Base-by-base conservation (phyloP, 164 flowering plant species). In the Umbellularia californica region DNA sequence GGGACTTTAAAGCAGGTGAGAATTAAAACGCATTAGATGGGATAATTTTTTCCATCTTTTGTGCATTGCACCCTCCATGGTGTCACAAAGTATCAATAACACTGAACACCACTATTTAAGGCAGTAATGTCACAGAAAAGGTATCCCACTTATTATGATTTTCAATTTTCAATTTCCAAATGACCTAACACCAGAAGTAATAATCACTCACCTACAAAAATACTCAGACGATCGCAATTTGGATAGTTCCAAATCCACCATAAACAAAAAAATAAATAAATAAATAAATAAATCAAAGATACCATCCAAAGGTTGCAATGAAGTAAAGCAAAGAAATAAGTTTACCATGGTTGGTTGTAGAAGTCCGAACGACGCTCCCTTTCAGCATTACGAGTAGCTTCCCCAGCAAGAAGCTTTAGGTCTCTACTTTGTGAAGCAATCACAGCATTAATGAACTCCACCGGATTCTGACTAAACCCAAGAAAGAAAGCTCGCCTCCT, bases 401-500 rank as follows among this genome's bases (percentile, higher is more conserved):
- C 96, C 52, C 92, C 96, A 74, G 93, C 88, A 80, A 84, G 84
- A 81, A 90, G 88, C 86, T 92, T 90, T 71, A 94, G 77, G 80
- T 94, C 98, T 81, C 86, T 87, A 77, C 89, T 86, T 77, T 94
- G 98, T 72, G 98, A 94, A 78, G 91, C 87, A 74, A 92, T 88
- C 72, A 94, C 73, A 20, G 91, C 83, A 85, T 94, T 94, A 64
- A 90, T 86, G 68, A 94, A 94, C 76, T 92, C 97, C n/a, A 85
- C 95, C 12, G 98, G 98, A 64, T 97, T 92, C 82, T 90, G 95
- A 83, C 98, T 92, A 69, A 92, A 94, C 52, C 95, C 91, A 74
- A 90, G 90, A 80, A 92, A 94, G 84, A 92, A 94, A 74, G 97
- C 89, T 55, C 93, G 79, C 78, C 95, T 85, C 71, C 85, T 83